These are phyloP conservation scores for Sisymbrium irio DNA, from an alignment of 345 rosid genomes.

Conservation along the genomic window DNA sequence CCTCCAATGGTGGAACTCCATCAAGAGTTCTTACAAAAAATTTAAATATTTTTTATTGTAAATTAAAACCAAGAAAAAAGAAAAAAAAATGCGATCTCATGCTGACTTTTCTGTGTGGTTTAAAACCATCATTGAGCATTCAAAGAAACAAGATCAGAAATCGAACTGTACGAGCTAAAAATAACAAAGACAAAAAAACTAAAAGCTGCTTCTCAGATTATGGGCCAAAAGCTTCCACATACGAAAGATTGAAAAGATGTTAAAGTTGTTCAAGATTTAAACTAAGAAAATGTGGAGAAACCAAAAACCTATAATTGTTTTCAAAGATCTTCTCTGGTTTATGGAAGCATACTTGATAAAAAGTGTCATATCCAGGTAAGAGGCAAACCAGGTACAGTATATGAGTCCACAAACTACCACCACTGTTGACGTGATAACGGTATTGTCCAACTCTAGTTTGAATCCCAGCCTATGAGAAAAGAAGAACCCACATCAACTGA, in stretches of 20 bases:
- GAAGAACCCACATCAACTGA: background rate
- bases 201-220: slow-evolving; percentile 27
- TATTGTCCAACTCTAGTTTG: slow-evolving; percentile 67
- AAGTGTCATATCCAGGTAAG: too few species aligned
- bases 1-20: too few species aligned
- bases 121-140: background rate
- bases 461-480: slow-evolving; percentile 63
- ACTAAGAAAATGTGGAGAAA: background rate
- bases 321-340: too few species aligned
- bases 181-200: background rate
- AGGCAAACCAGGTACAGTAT: slow-evolving; percentile 76
- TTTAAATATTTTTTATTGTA: too few species aligned
- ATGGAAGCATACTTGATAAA: too few species aligned
- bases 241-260: slow-evolving; percentile 1
- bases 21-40: too few species aligned
- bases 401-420: slow-evolving; percentile 67
- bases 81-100: background rate
- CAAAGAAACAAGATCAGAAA: background rate
- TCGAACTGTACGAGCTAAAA: too few species aligned
- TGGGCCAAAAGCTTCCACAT: slow-evolving; percentile 24
- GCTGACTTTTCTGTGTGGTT: background rate
- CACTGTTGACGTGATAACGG: slow-evolving; percentile 79
- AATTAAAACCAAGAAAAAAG: too few species aligned
- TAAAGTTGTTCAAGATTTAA: slow-evolving; percentile 13
- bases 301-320: too few species aligned